Evolutionary conservation across 148 eudicot genomes (phyloP).

Genomic region (Camellia sinensis): DNA sequence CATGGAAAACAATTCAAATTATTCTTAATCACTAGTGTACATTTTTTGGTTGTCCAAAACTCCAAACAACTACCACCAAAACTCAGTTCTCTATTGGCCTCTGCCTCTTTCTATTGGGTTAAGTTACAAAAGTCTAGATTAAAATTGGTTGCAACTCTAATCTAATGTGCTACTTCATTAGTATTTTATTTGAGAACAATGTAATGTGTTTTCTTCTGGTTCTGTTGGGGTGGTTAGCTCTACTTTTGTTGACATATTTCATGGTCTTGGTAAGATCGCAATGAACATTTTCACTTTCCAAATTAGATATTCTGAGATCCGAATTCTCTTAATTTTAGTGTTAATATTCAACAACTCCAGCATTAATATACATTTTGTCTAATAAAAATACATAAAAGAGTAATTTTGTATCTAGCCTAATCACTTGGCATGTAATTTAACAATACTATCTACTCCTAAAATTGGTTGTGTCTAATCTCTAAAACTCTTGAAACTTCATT

Average conservation of each 20-base stretch:
- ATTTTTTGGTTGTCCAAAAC: neutral
- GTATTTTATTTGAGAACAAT: no score
- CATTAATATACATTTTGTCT: neutral
- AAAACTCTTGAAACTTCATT: no score
- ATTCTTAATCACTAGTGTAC: no score
- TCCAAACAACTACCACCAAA: neutral
- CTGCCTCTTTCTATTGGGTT: neutral
- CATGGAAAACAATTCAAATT: neutral
- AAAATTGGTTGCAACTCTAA: neutral
- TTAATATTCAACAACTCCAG: no score
- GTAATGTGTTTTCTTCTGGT: neutral
- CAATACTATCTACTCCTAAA: no score
- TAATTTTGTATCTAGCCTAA: no score
- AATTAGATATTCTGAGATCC: neutral
- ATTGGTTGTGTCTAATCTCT: no score
- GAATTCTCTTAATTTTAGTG: no score
- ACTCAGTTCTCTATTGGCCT: neutral
- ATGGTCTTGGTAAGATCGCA: neutral
- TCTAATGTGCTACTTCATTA: neutral
- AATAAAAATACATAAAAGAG: no score
- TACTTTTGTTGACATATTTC: neutral
- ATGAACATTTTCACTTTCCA: neutral
- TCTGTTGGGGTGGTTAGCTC: conserved; percentile 1
- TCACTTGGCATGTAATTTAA: no score
- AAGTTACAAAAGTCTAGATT: neutral